Percentiles rank a stretch among this genome's conserved stretches.
These are phyloP conservation scores for Diaporthe eres DNA, from an alignment of 2,329 filamentous ascomycete species.

Conservation along the genomic window DNA sequence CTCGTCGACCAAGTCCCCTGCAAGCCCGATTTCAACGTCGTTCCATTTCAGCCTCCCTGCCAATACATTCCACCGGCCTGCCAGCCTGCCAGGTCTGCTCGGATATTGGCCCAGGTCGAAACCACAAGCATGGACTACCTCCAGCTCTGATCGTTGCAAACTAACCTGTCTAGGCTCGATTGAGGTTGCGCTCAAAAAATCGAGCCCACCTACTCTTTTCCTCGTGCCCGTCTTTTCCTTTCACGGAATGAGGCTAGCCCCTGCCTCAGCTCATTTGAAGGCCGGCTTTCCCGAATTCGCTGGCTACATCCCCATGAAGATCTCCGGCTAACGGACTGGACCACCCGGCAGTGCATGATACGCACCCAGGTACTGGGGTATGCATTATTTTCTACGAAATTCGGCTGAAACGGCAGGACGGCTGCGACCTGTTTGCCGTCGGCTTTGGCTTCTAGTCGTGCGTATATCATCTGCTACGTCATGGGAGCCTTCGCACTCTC, in stretches of 20 bases:
- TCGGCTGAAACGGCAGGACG: conserved; percentile 23
- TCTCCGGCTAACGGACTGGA: conserved; percentile 33
- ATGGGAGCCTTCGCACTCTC: background rate
- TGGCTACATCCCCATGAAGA: conserved; percentile 33
- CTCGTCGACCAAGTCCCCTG: background rate
- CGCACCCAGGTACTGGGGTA: conserved; percentile 22
- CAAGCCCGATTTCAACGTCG: conserved; percentile 34
- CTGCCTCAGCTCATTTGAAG: conserved; percentile 27
- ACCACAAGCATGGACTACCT: background rate
- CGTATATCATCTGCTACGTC: conserved; percentile 11
- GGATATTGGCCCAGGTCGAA: conserved; percentile 9
- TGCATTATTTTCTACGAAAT: conserved; percentile 30
- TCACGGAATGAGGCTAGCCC: conserved; percentile 29
- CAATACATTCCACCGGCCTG: background rate
- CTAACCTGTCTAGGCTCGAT: conserved; percentile 9
- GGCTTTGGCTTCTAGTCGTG: conserved; percentile 21
- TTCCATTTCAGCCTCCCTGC: conserved; percentile 36
- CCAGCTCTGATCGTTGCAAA: conserved; percentile 1
- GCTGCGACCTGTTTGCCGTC: conserved; percentile 12
- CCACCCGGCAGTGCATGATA: conserved; percentile 30
- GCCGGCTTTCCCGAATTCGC: conserved; percentile 39
- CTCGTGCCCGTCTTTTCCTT: conserved; percentile 35
- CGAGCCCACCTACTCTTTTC: conserved; percentile 16
- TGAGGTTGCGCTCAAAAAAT: background rate
- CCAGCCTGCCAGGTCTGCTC: conserved; percentile 2